A percentile compares a stretch with the other conserved stretches of the same genome.
These are phyloP conservation scores for Rhinocladiella similis DNA, from an alignment of 2,329 filamentous ascomycete species.

Conservation along the genomic window DNA sequence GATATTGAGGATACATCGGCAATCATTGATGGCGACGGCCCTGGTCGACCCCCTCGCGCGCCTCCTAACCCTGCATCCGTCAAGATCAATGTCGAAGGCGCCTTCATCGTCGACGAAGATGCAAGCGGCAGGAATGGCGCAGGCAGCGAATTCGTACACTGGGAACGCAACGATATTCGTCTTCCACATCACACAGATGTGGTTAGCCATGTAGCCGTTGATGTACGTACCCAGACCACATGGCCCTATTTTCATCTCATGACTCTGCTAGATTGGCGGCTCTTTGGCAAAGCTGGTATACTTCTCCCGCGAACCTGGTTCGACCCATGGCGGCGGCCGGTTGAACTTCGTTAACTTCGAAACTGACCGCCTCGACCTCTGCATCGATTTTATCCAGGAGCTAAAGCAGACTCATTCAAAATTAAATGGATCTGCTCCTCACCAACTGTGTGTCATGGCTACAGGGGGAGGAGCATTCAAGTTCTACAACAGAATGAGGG, in stretches of 20 bases:
- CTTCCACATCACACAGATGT: conserved; percentile 92
- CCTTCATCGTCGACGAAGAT: conserved; percentile 91
- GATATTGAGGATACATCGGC: conserved; percentile 18
- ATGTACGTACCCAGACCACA: conserved; percentile 61
- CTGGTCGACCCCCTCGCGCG: conserved; percentile 37
- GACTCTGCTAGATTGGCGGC: conserved; percentile 73
- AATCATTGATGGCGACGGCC: conserved; percentile 15
- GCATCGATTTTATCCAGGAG: conserved; percentile 85
- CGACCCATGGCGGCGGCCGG: conserved; percentile 77
- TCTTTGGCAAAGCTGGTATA: conserved; percentile 96
- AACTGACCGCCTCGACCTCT: conserved; percentile 90
- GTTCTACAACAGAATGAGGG: conserved; percentile 87
- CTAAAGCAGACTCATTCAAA: conserved; percentile 79
- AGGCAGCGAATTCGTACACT: conserved; percentile 53
- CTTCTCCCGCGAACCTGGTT: conserved; percentile 84
- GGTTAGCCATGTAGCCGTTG: conserved; percentile 94
- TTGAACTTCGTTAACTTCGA: conserved; percentile 96
- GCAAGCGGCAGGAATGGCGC: conserved; percentile 47
- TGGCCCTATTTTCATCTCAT: neutral
- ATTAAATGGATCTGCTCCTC: conserved; percentile 69
- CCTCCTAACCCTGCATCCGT: conserved; percentile 67
- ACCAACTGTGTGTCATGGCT: conserved; percentile 86
- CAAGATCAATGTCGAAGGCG: conserved; percentile 93
- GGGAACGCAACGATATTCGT: conserved; percentile 90
- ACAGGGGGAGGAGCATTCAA: conserved; percentile 96